Evolutionary conservation across 2,329 filamentous ascomycete species (phyloP).

Genomic region (Trichoderma sp.): DNA sequence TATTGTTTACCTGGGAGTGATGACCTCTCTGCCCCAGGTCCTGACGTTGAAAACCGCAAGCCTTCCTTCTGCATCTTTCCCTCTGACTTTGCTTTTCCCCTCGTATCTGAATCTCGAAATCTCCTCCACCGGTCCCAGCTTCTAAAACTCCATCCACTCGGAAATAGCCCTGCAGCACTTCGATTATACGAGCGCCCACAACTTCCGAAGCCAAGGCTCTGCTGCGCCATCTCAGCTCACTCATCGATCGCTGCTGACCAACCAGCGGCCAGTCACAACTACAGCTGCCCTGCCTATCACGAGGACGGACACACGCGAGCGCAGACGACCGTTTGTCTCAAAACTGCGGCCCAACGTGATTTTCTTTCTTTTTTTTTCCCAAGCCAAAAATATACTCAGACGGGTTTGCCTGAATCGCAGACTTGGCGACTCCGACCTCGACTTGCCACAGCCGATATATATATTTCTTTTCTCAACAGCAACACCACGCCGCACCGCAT

Average conservation of each 20-base stretch:
- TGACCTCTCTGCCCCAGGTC: neutral
- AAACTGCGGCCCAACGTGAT: conserved; percentile 8
- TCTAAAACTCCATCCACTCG: neutral
- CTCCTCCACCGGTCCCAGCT: neutral
- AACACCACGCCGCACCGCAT: neutral
- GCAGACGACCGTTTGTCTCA: conserved; percentile 18
- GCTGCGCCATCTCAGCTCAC: conserved; percentile 22
- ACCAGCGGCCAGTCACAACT: conserved; percentile 15
- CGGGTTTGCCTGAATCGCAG: neutral
- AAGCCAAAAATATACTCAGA: neutral
- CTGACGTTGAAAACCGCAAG: neutral
- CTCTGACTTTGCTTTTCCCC: neutral
- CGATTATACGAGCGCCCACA: conserved; percentile 5
- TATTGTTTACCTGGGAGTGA: neutral
- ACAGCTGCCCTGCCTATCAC: conserved; percentile 26
- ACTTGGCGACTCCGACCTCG: neutral
- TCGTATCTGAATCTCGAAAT: neutral
- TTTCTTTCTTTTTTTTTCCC: neutral
- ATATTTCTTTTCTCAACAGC: neutral
- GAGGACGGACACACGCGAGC: conserved; percentile 25
- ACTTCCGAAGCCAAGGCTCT: conserved; percentile 2
- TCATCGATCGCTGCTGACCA: conserved; percentile 24
- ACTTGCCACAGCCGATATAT: neutral
- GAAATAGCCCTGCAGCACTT: neutral
- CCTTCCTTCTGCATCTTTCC: neutral